Evolutionary conservation across 371 early-diverging fungal genomes (phyloP), one percentile per base, ranked within the genome.

Genomic region (Saksenaea vasiformis): DNA sequence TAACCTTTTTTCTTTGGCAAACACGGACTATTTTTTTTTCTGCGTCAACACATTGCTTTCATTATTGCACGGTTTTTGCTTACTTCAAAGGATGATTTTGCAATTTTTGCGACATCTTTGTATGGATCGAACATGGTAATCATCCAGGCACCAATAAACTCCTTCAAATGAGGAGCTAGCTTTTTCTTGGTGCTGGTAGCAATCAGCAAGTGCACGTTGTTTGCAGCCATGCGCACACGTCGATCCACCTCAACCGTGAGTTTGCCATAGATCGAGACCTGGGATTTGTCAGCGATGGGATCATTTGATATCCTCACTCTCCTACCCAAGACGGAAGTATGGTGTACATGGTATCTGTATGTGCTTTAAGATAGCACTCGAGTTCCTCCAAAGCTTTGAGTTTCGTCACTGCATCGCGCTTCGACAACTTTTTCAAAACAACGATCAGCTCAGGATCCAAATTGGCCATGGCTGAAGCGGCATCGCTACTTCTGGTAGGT

Each of bases 341-440:
- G 13, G 60, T 31, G 3, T 63, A 27, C 38, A 75, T 69, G 9
- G 68, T 77, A 22, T 59, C 60, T 5, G 75, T 71, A 56, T 83
- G 74, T 5, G 60, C 67, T 56, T 78, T 76, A 17, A 88, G 62
- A 72, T 85, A 85, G 13, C 64, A 64, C 38, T 84, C 79, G 11
- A 89, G 62, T 58, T 90, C 91, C 36, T 89, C 88, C 36, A 90
- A 74, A n/a, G 91, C 89, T 53, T 86, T 84, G 31, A 88, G 64
- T 58, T 89, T 89, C n/a, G 89, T 89, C 19, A 83, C 77, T 15
- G 87, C 68, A 66, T 89, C 87, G 58, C 88, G 84, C 60, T 90
- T 90, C 17, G 81, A 74, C 22, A 87, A 70, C 38, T 84, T 87
- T 68, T 87, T 88, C 36, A 89, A 58, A 55, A 89, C 83, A 55